Evolutionary conservation across 768 basidiomycete genomes (phyloP).

Genomic region (Mycena maculata): DNA sequence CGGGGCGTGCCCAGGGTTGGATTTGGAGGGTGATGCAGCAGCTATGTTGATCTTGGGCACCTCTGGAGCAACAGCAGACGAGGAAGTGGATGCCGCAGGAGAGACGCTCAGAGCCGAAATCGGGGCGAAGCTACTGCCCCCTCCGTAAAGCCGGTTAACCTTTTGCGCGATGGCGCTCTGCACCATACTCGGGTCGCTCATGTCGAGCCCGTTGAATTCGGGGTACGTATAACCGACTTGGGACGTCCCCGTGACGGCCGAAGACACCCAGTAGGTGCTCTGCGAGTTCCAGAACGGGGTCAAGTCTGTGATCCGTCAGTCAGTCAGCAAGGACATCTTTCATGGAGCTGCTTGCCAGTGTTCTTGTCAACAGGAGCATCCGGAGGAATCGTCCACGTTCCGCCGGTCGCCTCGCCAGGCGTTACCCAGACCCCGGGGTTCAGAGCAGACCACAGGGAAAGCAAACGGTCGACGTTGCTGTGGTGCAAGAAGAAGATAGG

Average conservation of each 20-base stretch:
- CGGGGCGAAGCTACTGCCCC: neutral
- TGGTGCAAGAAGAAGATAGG: slow-evolving; percentile 69
- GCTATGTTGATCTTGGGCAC: neutral
- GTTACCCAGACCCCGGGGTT: slow-evolving; percentile 56
- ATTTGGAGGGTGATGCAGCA: neutral
- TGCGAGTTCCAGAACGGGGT: slow-evolving; percentile 60
- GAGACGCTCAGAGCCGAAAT: slow-evolving; percentile 2
- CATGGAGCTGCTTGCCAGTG: slow-evolving; percentile 39
- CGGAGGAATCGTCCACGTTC: slow-evolving; percentile 48
- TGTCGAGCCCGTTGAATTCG: slow-evolving; percentile 57
- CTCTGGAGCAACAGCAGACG: neutral
- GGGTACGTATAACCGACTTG: slow-evolving; percentile 61
- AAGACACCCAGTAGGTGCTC: slow-evolving; percentile 53
- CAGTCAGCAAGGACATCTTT: neutral
- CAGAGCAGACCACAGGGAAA: slow-evolving; percentile 62
- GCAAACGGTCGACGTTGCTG: slow-evolving; percentile 63
- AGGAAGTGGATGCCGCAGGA: slow-evolving; percentile 23
- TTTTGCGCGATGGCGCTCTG: slow-evolving; percentile 45
- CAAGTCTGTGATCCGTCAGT: slow-evolving; percentile 45
- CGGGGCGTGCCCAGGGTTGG: neutral
- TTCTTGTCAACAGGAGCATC: slow-evolving; percentile 40
- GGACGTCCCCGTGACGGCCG: slow-evolving; percentile 42
- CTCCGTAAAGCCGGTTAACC: slow-evolving; percentile 53
- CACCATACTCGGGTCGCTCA: slow-evolving; percentile 42
- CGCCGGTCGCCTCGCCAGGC: slow-evolving; percentile 41